Evolutionary conservation across 2,329 filamentous ascomycete species (phyloP), one percentile per base, ranked within the genome.

Genomic region (Lecanicillium sp.): DNA sequence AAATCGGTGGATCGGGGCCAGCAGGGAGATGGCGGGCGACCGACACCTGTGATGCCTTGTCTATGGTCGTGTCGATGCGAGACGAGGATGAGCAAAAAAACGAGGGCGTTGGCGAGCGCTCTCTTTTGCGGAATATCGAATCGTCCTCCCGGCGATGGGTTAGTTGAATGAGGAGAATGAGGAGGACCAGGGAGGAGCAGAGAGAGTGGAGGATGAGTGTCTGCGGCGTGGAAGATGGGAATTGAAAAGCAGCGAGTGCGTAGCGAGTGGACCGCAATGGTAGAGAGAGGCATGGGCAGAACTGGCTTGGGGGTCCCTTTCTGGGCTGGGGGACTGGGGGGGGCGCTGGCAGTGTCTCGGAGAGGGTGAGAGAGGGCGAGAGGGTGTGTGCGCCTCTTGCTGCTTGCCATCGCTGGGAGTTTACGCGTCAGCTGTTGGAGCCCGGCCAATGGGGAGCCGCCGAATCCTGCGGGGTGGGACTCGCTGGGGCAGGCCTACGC

Each of bases 381-480:
- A 51, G 37, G 48, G 51, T 43, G 41, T 39, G 42, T 45, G 41
- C 44, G 47, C 49, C 49, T n/a, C n/a, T n/a, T 27, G 41, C 44
- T 46, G 48, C 50, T 49, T 47, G 45, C 45, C 45, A 42, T 49
- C 36, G 44, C 38, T 46, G 52, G 39, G 53, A 52, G 52, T 56
- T 58, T 62, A 62, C 60, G 60, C 60, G 60, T 62, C 56, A 62
- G 58, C 60, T 59, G 55, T 56, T 54, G 50, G 53, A 52, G 52
- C 48, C 43, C 19, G 42, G 41, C 59, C 59, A 62, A 62, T 62
- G 45, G 49, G 36, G 11, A 12, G 20, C 14, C n/a, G 10, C 6
- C 10, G 27, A 51, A 43, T 48, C 32, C 27, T 36, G 6, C n/a
- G 15, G 2, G 20, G 49, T 48, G 49, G 49, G 40, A n/a, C 44